These are phyloP conservation scores for Ophiosphaerella narmari DNA, from an alignment of 2,329 filamentous ascomycete species.

Conservation along the genomic window DNA sequence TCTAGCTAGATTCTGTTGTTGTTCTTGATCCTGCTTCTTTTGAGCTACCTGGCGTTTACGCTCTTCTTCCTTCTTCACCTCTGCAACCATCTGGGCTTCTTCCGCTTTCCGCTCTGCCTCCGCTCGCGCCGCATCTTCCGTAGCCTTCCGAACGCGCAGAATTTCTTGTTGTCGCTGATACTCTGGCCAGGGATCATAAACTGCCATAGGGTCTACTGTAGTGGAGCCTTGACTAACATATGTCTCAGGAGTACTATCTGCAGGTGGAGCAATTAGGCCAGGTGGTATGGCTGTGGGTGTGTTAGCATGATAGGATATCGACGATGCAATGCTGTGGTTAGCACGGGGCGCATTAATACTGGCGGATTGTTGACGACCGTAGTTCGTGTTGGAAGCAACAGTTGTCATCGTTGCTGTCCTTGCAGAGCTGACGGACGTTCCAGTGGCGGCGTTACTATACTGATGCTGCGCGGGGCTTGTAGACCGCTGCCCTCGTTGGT, in stretches of 20 bases:
- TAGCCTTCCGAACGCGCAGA: conserved; percentile 36
- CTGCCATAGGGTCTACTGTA: conserved; percentile 59
- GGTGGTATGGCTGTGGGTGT: conserved; percentile 12
- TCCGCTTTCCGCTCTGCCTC: conserved; percentile 39
- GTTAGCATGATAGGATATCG: conserved; percentile 29
- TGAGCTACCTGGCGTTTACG: conserved; percentile 21
- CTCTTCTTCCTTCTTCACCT: conserved; percentile 31
- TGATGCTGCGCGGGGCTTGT: conserved; percentile 34
- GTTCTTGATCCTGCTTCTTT: conserved; percentile 29
- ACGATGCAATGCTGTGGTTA: conserved; percentile 12
- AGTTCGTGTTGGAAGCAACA: conserved; percentile 20
- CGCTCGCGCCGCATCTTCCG: conserved; percentile 40
- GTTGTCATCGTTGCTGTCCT: conserved; percentile 15
- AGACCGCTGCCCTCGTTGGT: conserved; percentile 34
- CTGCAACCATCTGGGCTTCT: conserved; percentile 33
- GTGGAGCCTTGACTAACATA: conserved; percentile 36
- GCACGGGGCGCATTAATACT: conserved; percentile 23
- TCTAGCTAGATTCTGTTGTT: conserved; percentile 21
- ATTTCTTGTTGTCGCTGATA: conserved; percentile 50
- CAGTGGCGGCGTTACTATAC: conserved; percentile 19
- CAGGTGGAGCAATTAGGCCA: conserved; percentile 17
- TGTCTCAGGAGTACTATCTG: conserved; percentile 24
- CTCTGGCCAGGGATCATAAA: conserved; percentile 59
- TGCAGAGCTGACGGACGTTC: conserved; percentile 10
- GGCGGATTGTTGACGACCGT: conserved; percentile 26